Evolutionary conservation across 352 stramenopile genomes (phyloP).

Genomic region (Phytopythium sindhum): DNA sequence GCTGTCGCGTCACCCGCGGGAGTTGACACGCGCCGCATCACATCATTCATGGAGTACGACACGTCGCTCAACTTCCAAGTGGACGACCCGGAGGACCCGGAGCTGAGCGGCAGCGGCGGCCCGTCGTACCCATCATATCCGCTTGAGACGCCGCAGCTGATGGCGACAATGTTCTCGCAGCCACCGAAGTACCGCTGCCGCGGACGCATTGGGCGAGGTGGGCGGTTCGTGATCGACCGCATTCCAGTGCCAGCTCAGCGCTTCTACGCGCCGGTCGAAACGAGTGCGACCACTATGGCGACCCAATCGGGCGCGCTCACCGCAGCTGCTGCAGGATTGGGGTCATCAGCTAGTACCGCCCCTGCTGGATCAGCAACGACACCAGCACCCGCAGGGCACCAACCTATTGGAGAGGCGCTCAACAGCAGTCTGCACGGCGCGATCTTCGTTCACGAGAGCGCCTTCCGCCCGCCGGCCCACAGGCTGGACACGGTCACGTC

Average conservation of each 20-base stretch:
- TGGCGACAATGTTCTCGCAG: conserved; percentile 67
- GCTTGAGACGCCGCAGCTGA: conserved; percentile 49
- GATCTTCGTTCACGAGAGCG: conserved; percentile 65
- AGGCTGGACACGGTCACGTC: conserved; percentile 57
- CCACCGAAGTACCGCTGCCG: conserved; percentile 69
- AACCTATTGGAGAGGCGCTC: conserved; percentile 24
- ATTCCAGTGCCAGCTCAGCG: conserved; percentile 51
- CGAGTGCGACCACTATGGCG: conserved; percentile 35
- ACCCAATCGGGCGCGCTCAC: neutral
- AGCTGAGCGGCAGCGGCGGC: conserved; percentile 8
- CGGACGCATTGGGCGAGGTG: conserved; percentile 66
- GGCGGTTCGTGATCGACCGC: conserved; percentile 70
- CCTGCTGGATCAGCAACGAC: neutral
- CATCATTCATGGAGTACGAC: conserved; percentile 76
- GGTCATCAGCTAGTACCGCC: neutral
- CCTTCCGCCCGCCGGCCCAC: conserved; percentile 40
- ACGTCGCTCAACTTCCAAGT: conserved; percentile 62
- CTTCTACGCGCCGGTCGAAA: conserved; percentile 53
- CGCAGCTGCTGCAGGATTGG: neutral
- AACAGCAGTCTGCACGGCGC: conserved; percentile 46
- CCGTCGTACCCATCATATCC: conserved; percentile 69
- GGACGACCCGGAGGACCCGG: conserved; percentile 22
- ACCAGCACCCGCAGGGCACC: neutral
- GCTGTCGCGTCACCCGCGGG: conserved; percentile 10
- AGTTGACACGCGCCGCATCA: conserved; percentile 3